Percentiles rank a stretch among this genome's conserved stretches.
These are phyloP conservation scores for Globisporangium paddicum DNA, from an alignment of 352 stramenopile species.

Conservation along the genomic window DNA sequence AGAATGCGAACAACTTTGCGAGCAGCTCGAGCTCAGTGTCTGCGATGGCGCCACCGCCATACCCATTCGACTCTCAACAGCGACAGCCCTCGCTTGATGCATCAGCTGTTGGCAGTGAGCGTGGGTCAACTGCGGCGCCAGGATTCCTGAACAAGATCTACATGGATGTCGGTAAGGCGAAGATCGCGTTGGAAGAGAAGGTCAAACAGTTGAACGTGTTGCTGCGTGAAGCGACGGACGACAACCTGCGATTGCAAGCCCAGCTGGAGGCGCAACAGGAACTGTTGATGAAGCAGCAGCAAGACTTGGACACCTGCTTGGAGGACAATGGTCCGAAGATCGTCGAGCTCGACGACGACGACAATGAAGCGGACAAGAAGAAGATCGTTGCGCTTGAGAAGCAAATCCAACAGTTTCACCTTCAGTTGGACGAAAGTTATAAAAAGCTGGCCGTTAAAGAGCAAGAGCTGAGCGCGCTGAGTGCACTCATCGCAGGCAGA, in stretches of 20 bases:
- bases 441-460: constrained; percentile 15
- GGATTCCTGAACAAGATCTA: constrained; percentile 82
- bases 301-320: background rate
- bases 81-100: background rate
- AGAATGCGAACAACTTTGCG: constrained; percentile 1
- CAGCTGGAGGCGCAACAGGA: constrained; percentile 9
- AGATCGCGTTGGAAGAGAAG: constrained; percentile 63
- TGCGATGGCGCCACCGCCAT: constrained; percentile 1
- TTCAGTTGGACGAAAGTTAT: constrained; percentile 1
- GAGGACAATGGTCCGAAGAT: constrained; percentile 11
- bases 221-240: constrained; percentile 36
- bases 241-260: constrained; percentile 41
- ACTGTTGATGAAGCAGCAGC: constrained; percentile 5
- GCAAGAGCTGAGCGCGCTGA: constrained; percentile 24
- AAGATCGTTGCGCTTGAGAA: constrained; percentile 21
- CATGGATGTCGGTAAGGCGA: constrained; percentile 75
- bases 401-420: constrained; percentile 17
- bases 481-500: constrained; percentile 14
- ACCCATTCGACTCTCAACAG: constrained; percentile 4
- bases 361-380: constrained; percentile 4
- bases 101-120: constrained; percentile 2
- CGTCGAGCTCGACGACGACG: constrained; percentile 15
- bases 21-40: background rate
- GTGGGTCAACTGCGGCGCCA: constrained; percentile 11
- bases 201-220: constrained; percentile 52